Base-by-base conservation (phyloP, 2,329 filamentous ascomycete species). In the Chaetomiaceae sp. region DNA sequence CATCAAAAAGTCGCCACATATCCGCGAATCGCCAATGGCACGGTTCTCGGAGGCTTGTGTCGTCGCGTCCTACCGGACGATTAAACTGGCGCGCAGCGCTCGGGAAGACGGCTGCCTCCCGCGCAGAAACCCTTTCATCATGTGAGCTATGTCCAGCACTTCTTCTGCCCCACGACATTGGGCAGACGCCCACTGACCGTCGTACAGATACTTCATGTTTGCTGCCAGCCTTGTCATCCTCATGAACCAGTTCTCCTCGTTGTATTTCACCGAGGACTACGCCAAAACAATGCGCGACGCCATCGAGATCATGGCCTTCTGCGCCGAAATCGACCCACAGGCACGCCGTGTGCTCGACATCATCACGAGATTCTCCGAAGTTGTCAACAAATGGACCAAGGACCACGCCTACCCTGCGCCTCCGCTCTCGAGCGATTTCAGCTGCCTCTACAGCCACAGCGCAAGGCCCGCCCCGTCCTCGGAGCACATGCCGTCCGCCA, bases 171-270 rank as follows among this genome's bases (percentile, higher is more conserved):
- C 8, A 4, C n/a, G 6, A 3, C 34, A 7, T 12, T 12, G 11
- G 17, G 2, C 25, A n/a, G 19, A n/a, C 11, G 2, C 23, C 3
- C 14, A 22, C 59, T 59, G 45, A 59, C 51, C 19, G 12, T 1
- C 3, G 1, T 9, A 17, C 25, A 83, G 81, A 59, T 77, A 82
- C 60, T 81, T 79, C 50, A 70, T 83, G 36, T 83, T 82, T 56
- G 71, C 79, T 5, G 76, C 80, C 1, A 71, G 75, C 0, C 69
- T 84, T 2, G 71, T 83, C 29, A 69, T 82, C 3, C 65, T 82
- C 40, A 79, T 78, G 59, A 83, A 83, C 61, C 77, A 81, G 54
- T 81, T 82, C 60, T 75, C 74, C 3, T 70, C 66, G 1, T 66
- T 83, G 17, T 79, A 76, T 60, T 64, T 69, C 27, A 76, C 77